Percentiles rank a stretch among this genome's conserved stretches.
Evolutionary conservation across 2,329 filamentous ascomycete species (phyloP).

Genomic region (Lachnellula cervina): DNA sequence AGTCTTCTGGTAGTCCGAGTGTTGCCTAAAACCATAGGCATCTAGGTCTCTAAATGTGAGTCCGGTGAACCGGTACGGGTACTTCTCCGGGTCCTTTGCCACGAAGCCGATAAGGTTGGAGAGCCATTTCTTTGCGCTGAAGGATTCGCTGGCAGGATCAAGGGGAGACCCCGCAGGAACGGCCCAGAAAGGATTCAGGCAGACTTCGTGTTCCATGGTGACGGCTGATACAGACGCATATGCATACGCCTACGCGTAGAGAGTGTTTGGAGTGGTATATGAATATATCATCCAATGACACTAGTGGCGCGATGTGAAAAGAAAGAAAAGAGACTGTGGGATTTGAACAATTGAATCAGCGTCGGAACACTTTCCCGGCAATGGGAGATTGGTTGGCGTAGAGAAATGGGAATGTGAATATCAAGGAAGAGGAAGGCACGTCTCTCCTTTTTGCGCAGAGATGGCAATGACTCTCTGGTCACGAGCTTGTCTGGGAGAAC

Average conservation of each 20-base stretch:
- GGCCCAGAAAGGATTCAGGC: conserved; percentile 12
- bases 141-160: conserved; percentile 47
- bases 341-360: too few relatives aligned
- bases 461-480: too few relatives aligned
- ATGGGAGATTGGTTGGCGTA: too few relatives aligned
- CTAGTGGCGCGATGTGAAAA: too few relatives aligned
- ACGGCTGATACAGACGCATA: background rate
- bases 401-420: too few relatives aligned
- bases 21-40: conserved; percentile 21
- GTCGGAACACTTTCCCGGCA: too few relatives aligned
- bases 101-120: conserved; percentile 14
- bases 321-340: too few relatives aligned
- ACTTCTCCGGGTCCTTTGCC: conserved; percentile 41
- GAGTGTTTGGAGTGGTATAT: background rate
- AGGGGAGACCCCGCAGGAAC: conserved; percentile 26
- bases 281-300: too few relatives aligned
- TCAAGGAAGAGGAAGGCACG: too few relatives aligned
- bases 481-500: too few relatives aligned
- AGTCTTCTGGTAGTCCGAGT: conserved; percentile 27
- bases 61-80: conserved; percentile 15
- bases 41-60: conserved; percentile 21
- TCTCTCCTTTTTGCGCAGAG: too few relatives aligned
- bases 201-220: background rate
- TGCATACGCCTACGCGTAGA: background rate
- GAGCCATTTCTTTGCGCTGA: conserved; percentile 49